Conservation (phyloP, 1,284 basidiomycete genomes). For the Dichomitus squalens region DNA sequence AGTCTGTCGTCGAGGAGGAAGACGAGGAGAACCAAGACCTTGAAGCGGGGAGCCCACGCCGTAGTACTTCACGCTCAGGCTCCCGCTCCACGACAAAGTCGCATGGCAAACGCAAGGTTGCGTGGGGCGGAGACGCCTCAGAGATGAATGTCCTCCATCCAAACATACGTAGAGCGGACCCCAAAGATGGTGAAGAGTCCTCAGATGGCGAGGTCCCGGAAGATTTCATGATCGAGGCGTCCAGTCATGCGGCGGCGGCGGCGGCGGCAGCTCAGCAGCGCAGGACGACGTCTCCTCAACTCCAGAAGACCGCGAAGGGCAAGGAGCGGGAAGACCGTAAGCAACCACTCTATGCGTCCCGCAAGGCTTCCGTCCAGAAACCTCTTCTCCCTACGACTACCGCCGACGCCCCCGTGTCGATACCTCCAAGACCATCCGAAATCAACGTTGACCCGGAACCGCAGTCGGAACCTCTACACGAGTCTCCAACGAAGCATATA, state of each 20-base stretch:
- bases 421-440: constrained; percentile 72
- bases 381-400: constrained; percentile 39
- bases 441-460: constrained; percentile 38
- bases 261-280: constrained; percentile 33
- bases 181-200: constrained; percentile 56
- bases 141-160: constrained; percentile 61
- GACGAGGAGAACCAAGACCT: constrained; percentile 50
- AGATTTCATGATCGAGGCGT: constrained; percentile 80
- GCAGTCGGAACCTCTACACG: constrained; percentile 30
- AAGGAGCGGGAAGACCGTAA: constrained; percentile 36
- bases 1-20: constrained; percentile 62
- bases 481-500: constrained; percentile 51
- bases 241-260: constrained; percentile 12
- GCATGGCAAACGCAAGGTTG: constrained; percentile 52
- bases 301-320: constrained; percentile 37
- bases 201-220: constrained; percentile 83
- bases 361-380: constrained; percentile 21
- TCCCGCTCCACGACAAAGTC: constrained; percentile 38
- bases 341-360: constrained; percentile 30
- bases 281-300: constrained; percentile 32
- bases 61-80: constrained; percentile 24
- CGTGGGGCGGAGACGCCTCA: constrained; percentile 56
- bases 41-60: constrained; percentile 45
- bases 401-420: constrained; percentile 36
- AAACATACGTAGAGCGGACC: constrained; percentile 66